Evolutionary conservation across 495 filamentous ascomycete species (phyloP), one percentile per base, ranked within the genome.

Genomic region (Cenococcum geophilum): DNA sequence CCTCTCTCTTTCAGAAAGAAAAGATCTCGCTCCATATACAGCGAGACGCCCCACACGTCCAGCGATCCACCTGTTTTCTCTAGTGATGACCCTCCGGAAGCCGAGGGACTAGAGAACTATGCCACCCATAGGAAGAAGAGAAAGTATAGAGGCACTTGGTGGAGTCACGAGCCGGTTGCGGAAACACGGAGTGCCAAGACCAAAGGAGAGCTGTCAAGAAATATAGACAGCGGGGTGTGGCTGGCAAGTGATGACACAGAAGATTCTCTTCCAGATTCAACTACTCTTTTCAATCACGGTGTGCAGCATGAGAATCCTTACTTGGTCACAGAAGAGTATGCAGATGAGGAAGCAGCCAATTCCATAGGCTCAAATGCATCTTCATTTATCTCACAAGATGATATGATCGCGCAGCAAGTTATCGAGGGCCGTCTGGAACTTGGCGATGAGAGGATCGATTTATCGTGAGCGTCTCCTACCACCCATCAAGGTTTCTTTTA

Each of bases 151-250:
- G 86, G 88, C 11, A 77, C 86, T 5, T 91, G 87, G 88, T 91
- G 81, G 71, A 78, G 83, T 21, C 86, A 87, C 14, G 37, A n/a
- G 47, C 23, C 12, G 0, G 18, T 34, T 22, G 40, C 4, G 27
- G 27, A 6, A 32, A 32, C 27, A 71, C 78, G 76, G 62, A 73
- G 69, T 5, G 59, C 68, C 1, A 73, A 76, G 20, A 76, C 76
- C 2, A 74, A 69, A 45, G 25, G 48, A 61, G 52, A 77, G 5
- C 80, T 89, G 34, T 78, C 79, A 69, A 76, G 88, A 27, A 78
- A 86, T 64, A 74, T 83, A n/a, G 89, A 95, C 70, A 91, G 87
- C 73, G 89, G 87, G 57, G 84, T 92, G n/a, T 92, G 83, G 79
- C 82, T 92, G 82, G 84, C 81, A 16, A 88, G 86, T 66, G 87